Conservation (phyloP, 2,329 filamentous ascomycete species). For the Colletotrichum camelliae region DNA sequence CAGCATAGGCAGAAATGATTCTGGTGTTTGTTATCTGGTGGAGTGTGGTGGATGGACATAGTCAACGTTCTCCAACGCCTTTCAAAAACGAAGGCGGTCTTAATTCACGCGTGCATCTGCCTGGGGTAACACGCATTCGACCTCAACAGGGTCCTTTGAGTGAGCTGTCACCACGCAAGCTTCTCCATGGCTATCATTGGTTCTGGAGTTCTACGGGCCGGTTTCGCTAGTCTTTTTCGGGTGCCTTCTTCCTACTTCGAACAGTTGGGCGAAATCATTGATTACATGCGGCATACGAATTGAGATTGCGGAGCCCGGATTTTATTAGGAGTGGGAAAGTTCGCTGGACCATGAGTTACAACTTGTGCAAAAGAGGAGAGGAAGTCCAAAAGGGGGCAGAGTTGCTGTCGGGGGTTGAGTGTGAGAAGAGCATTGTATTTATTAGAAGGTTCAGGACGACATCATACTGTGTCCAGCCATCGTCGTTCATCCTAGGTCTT, state of each 20-base stretch:
- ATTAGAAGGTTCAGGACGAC: slow-evolving; percentile 10
- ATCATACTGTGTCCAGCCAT: background rate
- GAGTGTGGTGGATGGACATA: background rate
- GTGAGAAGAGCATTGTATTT: slow-evolving; percentile 17
- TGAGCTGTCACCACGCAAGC: background rate
- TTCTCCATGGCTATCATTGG: slow-evolving; percentile 1
- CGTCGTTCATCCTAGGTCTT: slow-evolving; percentile 6
- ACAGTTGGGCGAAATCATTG: slow-evolving; percentile 19
- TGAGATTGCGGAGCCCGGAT: slow-evolving; percentile 16
- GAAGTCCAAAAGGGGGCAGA: slow-evolving; percentile 8
- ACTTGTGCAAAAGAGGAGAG: slow-evolving; percentile 7
- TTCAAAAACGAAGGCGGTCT: background rate
- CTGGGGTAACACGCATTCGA: background rate
- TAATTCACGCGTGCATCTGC: slow-evolving; percentile 13
- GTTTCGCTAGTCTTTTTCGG: slow-evolving; percentile 10
- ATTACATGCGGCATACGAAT: slow-evolving; percentile 22
- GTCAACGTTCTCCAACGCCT: background rate
- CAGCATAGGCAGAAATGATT: background rate
- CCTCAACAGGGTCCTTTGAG: background rate
- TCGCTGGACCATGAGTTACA: background rate
- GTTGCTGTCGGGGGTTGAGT: background rate
- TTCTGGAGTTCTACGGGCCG: slow-evolving; percentile 13
- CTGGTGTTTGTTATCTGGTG: background rate
- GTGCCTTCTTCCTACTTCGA: slow-evolving; percentile 2
- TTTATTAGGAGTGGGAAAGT: slow-evolving; percentile 8